A percentile compares a stretch with the other conserved stretches of the same genome.
phyloP scores from a whole-genome alignment of 139 green algal genomes.

The Closterium sp. region DNA sequence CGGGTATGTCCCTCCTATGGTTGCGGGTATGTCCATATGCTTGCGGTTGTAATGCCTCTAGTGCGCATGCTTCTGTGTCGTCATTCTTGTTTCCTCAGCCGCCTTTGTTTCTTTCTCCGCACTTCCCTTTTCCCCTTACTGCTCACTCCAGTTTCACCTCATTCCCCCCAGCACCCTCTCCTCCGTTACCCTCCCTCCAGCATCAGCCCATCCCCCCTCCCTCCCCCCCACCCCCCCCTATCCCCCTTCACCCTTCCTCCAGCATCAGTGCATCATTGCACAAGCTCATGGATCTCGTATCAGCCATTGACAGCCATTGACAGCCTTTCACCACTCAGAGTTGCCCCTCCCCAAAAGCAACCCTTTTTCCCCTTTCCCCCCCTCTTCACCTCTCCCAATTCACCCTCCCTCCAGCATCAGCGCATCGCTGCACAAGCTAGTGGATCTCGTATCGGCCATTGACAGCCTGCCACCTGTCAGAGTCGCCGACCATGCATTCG shows the following conservation, averaged over 20 bases:
- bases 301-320: conserved; percentile 1
- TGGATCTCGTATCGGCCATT: conserved; percentile 11
- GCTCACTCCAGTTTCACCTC: not conserved
- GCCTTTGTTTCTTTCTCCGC: too few relatives aligned
- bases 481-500: conserved; percentile 19
- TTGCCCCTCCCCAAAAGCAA: not conserved
- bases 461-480: conserved; percentile 20
- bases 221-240: not conserved
- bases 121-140: too few relatives aligned
- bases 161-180: not conserved
- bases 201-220: not conserved
- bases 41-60: too few relatives aligned
- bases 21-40: too few relatives aligned
- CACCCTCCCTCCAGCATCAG: not conserved
- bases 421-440: conserved; percentile 30
- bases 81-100: too few relatives aligned
- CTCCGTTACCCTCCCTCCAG: not conserved
- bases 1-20: not conserved
- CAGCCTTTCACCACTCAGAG: conserved; percentile 7
- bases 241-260: not conserved
- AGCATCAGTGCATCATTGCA: conserved; percentile 14
- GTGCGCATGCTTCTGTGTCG: too few relatives aligned
- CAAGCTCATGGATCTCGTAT: conserved; percentile 20
- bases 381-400: too few relatives aligned
- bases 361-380: too few relatives aligned